phyloP scores from a whole-genome alignment of 2,329 filamentous ascomycete genomes.

The Achaetomium macrosporum region DNA sequence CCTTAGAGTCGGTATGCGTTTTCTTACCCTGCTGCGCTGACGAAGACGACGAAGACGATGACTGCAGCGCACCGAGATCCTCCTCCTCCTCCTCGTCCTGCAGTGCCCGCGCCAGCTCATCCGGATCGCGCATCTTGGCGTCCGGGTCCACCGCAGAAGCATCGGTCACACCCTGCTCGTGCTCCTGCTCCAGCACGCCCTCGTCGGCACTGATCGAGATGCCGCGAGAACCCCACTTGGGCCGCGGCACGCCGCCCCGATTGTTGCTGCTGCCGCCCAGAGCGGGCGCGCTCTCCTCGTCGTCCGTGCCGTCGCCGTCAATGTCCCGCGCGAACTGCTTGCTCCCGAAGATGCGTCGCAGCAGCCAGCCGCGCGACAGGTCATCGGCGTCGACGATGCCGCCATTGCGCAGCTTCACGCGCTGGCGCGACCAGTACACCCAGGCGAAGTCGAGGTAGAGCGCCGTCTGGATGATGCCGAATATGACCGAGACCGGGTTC shows the following conservation, averaged over 20 bases:
- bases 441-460: constrained; percentile 93
- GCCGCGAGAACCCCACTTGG: constrained; percentile 58
- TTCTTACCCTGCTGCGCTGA: background rate
- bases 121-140: constrained; percentile 61
- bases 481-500: constrained; percentile 71
- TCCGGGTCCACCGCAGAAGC: constrained; percentile 47
- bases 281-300: constrained; percentile 54
- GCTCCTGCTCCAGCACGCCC: constrained; percentile 43
- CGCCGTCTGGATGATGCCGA: constrained; percentile 81
- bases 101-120: constrained; percentile 56
- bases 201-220: constrained; percentile 64
- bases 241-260: constrained; percentile 30
- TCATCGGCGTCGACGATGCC: constrained; percentile 89
- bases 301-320: constrained; percentile 35
- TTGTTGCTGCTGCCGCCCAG: constrained; percentile 31
- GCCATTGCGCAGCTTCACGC: constrained; percentile 85
- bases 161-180: constrained; percentile 39
- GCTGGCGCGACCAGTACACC: constrained; percentile 91
- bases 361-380: constrained; percentile 75
- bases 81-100: constrained; percentile 56
- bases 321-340: constrained; percentile 42
- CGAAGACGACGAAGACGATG: constrained; percentile 1
- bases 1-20: constrained; percentile 23
- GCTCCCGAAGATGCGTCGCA: constrained; percentile 69
- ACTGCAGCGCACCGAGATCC: constrained; percentile 30